Evolutionary conservation across 2,329 filamentous ascomycete genomes (phyloP).

Genomic region (Aspergillus oerlinghausenensis): DNA sequence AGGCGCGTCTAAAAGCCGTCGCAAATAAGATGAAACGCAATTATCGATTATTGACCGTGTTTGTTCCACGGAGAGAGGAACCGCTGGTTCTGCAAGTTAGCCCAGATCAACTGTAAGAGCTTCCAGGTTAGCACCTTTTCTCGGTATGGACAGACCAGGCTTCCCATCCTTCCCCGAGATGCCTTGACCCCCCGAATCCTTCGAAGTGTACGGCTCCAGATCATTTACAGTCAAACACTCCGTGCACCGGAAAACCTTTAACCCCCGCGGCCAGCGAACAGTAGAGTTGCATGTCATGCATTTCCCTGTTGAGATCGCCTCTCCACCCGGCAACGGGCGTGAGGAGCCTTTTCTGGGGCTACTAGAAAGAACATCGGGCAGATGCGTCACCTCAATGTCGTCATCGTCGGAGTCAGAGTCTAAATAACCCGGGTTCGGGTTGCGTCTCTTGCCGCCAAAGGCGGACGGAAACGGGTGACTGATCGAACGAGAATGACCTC

Average conservation of each 20-base stretch:
- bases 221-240: constrained; percentile 85
- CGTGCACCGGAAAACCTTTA: constrained; percentile 74
- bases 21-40: constrained; percentile 51
- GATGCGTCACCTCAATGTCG: constrained; percentile 25
- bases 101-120: neutral
- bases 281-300: constrained; percentile 84
- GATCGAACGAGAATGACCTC: constrained; percentile 60
- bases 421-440: constrained; percentile 44
- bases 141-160: constrained; percentile 9
- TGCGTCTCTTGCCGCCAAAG: constrained; percentile 52
- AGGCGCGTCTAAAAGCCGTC: constrained; percentile 31
- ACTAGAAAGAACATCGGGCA: constrained; percentile 30
- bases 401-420: constrained; percentile 47
- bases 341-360: constrained; percentile 37
- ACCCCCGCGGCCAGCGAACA: constrained; percentile 70
- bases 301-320: constrained; percentile 60
- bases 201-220: constrained; percentile 46
- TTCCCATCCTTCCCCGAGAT: constrained; percentile 18
- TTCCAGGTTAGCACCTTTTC: constrained; percentile 21
- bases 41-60: constrained; percentile 56
- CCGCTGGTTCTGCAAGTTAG: constrained; percentile 24
- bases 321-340: constrained; percentile 45
- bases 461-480: constrained; percentile 76
- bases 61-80: constrained; percentile 55
- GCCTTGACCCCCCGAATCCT: constrained; percentile 13